Conservation (phyloP, 208 protist species). For the Crithidia fasciculata region DNA sequence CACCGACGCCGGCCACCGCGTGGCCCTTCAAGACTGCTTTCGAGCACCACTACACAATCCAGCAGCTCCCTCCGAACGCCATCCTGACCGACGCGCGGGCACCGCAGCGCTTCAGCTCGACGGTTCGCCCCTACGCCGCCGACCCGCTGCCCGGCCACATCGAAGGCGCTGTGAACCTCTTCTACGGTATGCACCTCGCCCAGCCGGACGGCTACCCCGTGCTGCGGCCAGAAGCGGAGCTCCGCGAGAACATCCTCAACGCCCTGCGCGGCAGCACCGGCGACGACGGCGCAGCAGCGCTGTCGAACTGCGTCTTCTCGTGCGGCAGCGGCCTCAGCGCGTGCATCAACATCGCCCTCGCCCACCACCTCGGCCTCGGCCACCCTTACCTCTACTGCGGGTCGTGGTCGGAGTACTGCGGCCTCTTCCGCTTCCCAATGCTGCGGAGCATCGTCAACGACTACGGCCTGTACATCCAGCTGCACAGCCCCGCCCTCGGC, state of each 20-base stretch:
- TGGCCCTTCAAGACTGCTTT: slow-evolving; percentile 63
- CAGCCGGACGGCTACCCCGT: slow-evolving; percentile 22
- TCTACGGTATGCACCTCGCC: slow-evolving; percentile 40
- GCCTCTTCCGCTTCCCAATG: slow-evolving; percentile 47
- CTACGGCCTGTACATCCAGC: slow-evolving; percentile 62
- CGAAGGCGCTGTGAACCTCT: slow-evolving; percentile 63
- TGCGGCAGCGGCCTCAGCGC: slow-evolving; percentile 86
- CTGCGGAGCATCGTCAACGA: slow-evolving; percentile 45
- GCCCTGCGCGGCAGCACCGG: slow-evolving; percentile 32
- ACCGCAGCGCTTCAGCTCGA: slow-evolving; percentile 52
- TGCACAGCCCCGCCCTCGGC: slow-evolving; percentile 38
- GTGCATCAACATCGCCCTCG: slow-evolving; percentile 75
- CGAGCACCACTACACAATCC: slow-evolving; percentile 34
- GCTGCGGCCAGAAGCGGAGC: slow-evolving; percentile 50
- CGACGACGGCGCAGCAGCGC: slow-evolving; percentile 17
- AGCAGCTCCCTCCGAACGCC: slow-evolving; percentile 56
- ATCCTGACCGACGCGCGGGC: slow-evolving; percentile 72
- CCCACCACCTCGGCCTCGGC: slow-evolving; percentile 69
- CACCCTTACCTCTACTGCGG: slow-evolving; percentile 75
- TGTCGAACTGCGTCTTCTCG: slow-evolving; percentile 71
- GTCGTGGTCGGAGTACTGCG: slow-evolving; percentile 86
- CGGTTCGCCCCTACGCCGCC: slow-evolving; percentile 60
- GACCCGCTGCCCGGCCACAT: slow-evolving; percentile 83
- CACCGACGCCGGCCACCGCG: slow-evolving; percentile 12
- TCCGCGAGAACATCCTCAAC: slow-evolving; percentile 51